phyloP scores from a whole-genome alignment of 129 eudicot genomes.

The Daucus carota region DH1_v3.0 NC_030383.2:7679001-7679500 shows the following conservation, averaged over 20 bases:
- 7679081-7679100: background rate
- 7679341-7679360: background rate
- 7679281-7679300: constrained; percentile 15
- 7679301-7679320: constrained; percentile 23
- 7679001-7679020: constrained; percentile 15
- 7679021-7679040: background rate
- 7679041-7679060: background rate
- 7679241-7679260: constrained; percentile 26
- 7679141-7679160: background rate
- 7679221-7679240: constrained; percentile 16
- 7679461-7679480: background rate
- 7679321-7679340: background rate
- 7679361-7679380: background rate
- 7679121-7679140: constrained; percentile 14
- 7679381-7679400: background rate
- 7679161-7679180: background rate
- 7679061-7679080: background rate
- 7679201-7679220: constrained; percentile 21
- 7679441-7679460: background rate
- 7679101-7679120: constrained; percentile 1
- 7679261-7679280: constrained; percentile 27
- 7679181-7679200: background rate
- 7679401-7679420: background rate
- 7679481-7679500: background rate
- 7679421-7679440: background rate